Evolutionary conservation across 106 monocot genomes (phyloP).

Genomic region (Amphibolis antarctica): DNA sequence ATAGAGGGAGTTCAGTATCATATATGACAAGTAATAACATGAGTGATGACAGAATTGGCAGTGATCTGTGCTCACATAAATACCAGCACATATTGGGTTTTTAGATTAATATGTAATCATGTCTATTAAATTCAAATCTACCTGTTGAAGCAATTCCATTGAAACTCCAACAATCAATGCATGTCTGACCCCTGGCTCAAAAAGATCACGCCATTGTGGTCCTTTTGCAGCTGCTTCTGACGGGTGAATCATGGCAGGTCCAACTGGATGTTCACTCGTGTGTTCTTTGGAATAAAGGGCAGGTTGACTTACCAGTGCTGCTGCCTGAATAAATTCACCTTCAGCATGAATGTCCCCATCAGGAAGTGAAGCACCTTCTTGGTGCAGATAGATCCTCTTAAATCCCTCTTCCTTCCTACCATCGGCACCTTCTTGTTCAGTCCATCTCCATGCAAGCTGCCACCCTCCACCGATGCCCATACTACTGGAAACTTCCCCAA

Average conservation of each 20-base stretch:
- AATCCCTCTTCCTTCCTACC: constrained; percentile 14
- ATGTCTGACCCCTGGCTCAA: constrained; percentile 15
- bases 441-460: constrained; percentile 21
- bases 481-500: neutral
- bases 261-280: constrained; percentile 7
- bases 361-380: constrained; percentile 9
- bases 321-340: constrained; percentile 17
- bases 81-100: no score
- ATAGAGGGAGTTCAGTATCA: no score
- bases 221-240: constrained; percentile 10
- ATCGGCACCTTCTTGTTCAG: constrained; percentile 8
- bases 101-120: no score
- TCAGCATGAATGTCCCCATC: no score
- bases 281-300: constrained; percentile 12
- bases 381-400: constrained; percentile 22
- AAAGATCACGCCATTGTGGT: constrained; percentile 12
- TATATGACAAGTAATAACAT: no score
- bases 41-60: no score
- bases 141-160: constrained; percentile 20
- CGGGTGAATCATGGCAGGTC: constrained; percentile 15
- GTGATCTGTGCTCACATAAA: no score
- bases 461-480: constrained; percentile 21
- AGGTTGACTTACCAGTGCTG: constrained; percentile 16
- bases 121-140: neutral
- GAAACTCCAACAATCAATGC: constrained; percentile 14